Evolutionary conservation across 2,329 filamentous ascomycete genomes (phyloP).

Genomic region (Trichoderma hamatum): DNA sequence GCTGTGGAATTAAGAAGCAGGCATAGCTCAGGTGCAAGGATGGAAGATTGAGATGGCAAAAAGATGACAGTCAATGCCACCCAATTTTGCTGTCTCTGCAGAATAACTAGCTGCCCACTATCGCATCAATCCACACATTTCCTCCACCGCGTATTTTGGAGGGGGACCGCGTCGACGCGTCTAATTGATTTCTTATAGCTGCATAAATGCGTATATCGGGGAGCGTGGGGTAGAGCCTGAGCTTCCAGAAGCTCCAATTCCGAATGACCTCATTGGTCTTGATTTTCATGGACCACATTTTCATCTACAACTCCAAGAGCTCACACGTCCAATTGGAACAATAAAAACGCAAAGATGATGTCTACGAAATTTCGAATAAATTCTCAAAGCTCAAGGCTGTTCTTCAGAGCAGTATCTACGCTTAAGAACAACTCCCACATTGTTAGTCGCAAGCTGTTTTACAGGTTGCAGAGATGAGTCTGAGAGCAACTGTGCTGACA

Average conservation of each 20-base stretch:
- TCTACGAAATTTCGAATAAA: constrained; percentile 33
- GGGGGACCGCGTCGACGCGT: constrained; percentile 44
- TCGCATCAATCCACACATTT: not conserved
- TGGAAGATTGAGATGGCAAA: not conserved
- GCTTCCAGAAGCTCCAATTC: constrained; percentile 22
- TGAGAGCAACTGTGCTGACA: constrained; percentile 44
- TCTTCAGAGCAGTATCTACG: constrained; percentile 47
- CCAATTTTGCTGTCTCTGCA: not conserved
- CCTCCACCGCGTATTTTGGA: constrained; percentile 17
- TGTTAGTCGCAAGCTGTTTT: constrained; percentile 43
- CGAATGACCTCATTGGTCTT: constrained; percentile 39
- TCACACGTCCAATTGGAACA: constrained; percentile 17
- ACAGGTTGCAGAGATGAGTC: constrained; percentile 48
- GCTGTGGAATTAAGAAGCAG: not conserved
- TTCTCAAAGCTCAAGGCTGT: constrained; percentile 29
- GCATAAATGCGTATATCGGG: constrained; percentile 33
- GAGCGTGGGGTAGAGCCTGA: constrained; percentile 24
- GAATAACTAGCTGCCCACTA: not conserved
- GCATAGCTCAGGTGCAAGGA: not conserved
- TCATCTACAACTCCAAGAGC: not conserved
- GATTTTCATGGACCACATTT: not conserved
- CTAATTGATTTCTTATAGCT: constrained; percentile 42
- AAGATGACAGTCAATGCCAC: not conserved
- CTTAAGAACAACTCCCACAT: constrained; percentile 57
- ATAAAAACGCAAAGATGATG: constrained; percentile 34